These are phyloP conservation scores for Rhodotorula sphaerocarpa DNA, from an alignment of 768 basidiomycete species.

Conservation along the genomic window DNA sequence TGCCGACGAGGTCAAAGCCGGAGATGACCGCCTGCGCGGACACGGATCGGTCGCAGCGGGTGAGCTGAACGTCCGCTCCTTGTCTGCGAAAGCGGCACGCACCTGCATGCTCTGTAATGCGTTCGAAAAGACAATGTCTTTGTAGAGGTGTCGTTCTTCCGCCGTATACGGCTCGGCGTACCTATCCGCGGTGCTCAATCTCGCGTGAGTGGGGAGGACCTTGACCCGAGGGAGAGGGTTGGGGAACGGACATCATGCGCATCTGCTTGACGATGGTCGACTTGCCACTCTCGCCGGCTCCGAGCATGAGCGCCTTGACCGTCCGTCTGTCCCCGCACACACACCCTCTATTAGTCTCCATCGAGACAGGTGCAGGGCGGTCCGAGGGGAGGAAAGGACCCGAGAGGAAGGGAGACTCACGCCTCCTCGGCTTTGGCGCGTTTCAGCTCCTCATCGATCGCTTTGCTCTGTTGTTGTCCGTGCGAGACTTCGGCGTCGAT, in stretches of 20 bases:
- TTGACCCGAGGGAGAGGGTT: conserved; percentile 41
- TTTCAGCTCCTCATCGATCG: conserved; percentile 14
- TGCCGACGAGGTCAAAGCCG: conserved; percentile 2
- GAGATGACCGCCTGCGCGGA: conserved; percentile 28
- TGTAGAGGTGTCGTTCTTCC: conserved; percentile 79
- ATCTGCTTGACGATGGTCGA: conserved; percentile 71
- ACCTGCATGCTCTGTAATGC: conserved; percentile 87
- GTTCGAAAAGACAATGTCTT: conserved; percentile 86
- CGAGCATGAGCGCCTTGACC: conserved; percentile 72
- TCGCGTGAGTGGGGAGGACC: background rate
- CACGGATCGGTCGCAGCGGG: background rate
- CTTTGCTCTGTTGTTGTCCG: background rate
- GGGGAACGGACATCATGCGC: conserved; percentile 70
- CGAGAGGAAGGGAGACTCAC: background rate
- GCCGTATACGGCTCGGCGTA: conserved; percentile 54
- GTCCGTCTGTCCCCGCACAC: conserved; percentile 9
- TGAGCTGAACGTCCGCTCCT: no score
- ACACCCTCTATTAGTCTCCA: no score
- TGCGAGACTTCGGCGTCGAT: background rate
- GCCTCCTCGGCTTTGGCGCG: background rate
- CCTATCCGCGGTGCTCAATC: background rate
- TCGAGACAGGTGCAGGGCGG: no score
- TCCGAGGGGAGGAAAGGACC: no score
- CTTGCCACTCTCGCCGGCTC: conserved; percentile 95
- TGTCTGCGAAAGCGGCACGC: conserved; percentile 32